Evolutionary conservation across 148 eudicot species (phyloP), one percentile per base, ranked within the genome.

Genomic region (Camellia granthamiana): DNA sequence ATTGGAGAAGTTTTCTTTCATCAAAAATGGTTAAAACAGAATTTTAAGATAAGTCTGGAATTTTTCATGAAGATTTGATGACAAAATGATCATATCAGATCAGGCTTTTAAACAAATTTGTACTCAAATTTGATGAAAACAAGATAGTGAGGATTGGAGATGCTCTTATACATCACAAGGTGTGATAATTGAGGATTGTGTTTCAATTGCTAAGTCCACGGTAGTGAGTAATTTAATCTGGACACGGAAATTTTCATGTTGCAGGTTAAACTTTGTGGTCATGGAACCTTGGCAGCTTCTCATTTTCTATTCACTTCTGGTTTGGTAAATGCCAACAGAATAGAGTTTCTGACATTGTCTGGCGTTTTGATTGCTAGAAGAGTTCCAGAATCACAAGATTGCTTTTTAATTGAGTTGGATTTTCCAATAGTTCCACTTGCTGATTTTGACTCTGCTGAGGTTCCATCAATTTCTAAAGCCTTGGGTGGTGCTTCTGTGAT

Each of bases 201-300:
- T 7, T 49, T 42, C 6, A 21, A 9, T 7, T n/a, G 30, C 13
- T 3, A 54, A 52, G 49, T 54, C 61, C 19, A 3, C 13, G 49
- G 23, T 16, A 1, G 23, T 15, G 15, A 30, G 64, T 58, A n/a
- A 49, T 74, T 58, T 41, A 41, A 74, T 38, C 38, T 2, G 23
- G 14, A 58, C 12, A 15, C 7, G 38, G 38, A 7, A 49, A 13
- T 41, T 63, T 30, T 76, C 19, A 16, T 54, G 52, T 30, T 30
- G 38, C 90, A 94, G 98, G 95, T 92, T 4, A 59, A 87, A 70
- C 88, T 95, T 15, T 95, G 98, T 82, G 98, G 98, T 23, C 98
- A 93, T 83, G 98, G 93, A 80, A 92, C 98, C 58, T 82, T 95
- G 83, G 98, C 98, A 47, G 94, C 98, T 65, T 81, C 98, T 7